These are phyloP conservation scores for Nitzschia palea DNA, from an alignment of 108 stramenopile species.

Conservation along the genomic window DNA sequence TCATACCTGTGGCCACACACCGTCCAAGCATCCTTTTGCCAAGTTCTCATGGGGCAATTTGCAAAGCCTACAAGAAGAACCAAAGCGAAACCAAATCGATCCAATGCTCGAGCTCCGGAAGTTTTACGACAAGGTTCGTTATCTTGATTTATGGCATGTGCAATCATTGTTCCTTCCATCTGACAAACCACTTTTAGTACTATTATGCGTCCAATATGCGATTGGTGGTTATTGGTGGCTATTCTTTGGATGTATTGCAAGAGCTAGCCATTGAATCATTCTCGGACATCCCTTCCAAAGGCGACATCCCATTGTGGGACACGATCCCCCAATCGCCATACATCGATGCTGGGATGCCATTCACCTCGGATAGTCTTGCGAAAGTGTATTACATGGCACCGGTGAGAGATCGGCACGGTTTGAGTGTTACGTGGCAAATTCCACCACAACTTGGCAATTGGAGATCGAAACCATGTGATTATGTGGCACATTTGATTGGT, in stretches of 20 bases:
- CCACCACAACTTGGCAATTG: slow-evolving; percentile 60
- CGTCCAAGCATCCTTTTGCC: slow-evolving; percentile 56
- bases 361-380: slow-evolving; percentile 45
- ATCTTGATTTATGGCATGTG: too few relatives aligned
- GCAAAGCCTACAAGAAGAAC: slow-evolving; percentile 54
- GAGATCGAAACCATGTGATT: slow-evolving; percentile 75
- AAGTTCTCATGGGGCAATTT: slow-evolving; percentile 86
- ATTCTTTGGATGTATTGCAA: slow-evolving; percentile 77
- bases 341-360: slow-evolving; percentile 45
- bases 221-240: slow-evolving; percentile 85
- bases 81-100: slow-evolving; percentile 53
- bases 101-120: slow-evolving; percentile 65
- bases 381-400: slow-evolving; percentile 75
- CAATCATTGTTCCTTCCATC: not conserved
- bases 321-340: slow-evolving; percentile 35
- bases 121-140: slow-evolving; percentile 61
- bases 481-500: slow-evolving; percentile 80
- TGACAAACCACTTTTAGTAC: slow-evolving; percentile 32
- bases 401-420: slow-evolving; percentile 63
- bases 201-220: slow-evolving; percentile 89
- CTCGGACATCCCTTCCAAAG: slow-evolving; percentile 58
- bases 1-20: slow-evolving; percentile 58
- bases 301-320: slow-evolving; percentile 15
- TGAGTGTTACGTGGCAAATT: slow-evolving; percentile 78
- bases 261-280: slow-evolving; percentile 60